phyloP scores from a whole-genome alignment of 139 green algal species.

The Coelastrella sp. region DNA sequence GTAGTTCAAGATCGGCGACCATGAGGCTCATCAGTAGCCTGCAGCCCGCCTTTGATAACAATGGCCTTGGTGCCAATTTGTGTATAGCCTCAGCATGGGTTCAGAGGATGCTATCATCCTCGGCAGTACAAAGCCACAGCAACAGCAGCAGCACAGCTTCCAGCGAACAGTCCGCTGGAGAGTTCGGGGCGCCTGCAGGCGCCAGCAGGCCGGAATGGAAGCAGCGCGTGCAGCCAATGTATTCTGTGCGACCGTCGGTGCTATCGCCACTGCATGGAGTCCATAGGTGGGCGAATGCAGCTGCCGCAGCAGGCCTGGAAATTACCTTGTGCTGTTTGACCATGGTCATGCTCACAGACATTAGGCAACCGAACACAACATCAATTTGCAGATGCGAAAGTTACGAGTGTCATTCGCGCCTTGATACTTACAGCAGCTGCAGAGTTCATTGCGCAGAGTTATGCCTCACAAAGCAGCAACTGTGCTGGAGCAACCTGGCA shows the following conservation, averaged over 20 bases:
- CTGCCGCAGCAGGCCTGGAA: not conserved
- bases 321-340: not conserved
- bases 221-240: not conserved
- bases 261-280: conserved; percentile 39
- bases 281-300: not conserved
- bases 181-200: not conserved
- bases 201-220: not conserved
- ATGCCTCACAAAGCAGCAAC: not conserved
- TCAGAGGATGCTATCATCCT: conserved; percentile 3
- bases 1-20: not conserved
- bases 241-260: conserved; percentile 22
- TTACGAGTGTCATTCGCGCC: too few relatives aligned
- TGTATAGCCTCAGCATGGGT: conserved; percentile 25
- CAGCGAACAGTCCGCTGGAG: not conserved
- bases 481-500: too few relatives aligned
- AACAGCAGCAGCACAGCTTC: not conserved
- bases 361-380: too few relatives aligned
- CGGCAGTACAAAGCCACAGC: not conserved
- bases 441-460: not conserved
- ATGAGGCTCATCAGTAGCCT: not conserved
- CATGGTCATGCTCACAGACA: not conserved
- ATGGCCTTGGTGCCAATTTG: not conserved
- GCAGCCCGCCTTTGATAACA: too few relatives aligned
- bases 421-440: too few relatives aligned
- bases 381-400: too few relatives aligned